Percentiles rank a stretch among this genome's conserved stretches.
phyloP scores from a whole-genome alignment of 2,329 filamentous ascomycete genomes.

The Colletotrichum nymphaeae region DNA sequence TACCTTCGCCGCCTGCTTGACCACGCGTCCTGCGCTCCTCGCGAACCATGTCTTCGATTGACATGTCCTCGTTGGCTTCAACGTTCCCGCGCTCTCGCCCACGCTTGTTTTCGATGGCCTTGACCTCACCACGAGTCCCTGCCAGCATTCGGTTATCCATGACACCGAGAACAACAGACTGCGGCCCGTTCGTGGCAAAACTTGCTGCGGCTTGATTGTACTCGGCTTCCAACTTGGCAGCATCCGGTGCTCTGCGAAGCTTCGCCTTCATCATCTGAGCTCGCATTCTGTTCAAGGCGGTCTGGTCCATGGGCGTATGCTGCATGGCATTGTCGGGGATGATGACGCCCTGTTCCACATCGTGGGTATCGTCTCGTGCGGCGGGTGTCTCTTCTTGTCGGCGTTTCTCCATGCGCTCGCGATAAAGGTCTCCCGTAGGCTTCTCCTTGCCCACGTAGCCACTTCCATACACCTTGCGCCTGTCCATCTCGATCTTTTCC shows the following conservation, averaged over 20 bases:
- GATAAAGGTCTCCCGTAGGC: conserved; percentile 87
- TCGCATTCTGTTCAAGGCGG: conserved; percentile 86
- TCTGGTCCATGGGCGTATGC: conserved; percentile 75
- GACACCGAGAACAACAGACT: conserved; percentile 83
- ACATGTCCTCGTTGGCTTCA: conserved; percentile 95
- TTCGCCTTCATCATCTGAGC: conserved; percentile 98
- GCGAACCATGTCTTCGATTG: conserved; percentile 94
- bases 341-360: conserved; percentile 64
- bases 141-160: conserved; percentile 93
- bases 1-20: conserved; percentile 81
- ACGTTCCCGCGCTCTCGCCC: conserved; percentile 87
- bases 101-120: conserved; percentile 80
- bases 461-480: conserved; percentile 83
- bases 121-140: conserved; percentile 79
- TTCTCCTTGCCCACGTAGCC: conserved; percentile 88
- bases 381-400: conserved; percentile 47
- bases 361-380: conserved; percentile 23
- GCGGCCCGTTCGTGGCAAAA: conserved; percentile 66
- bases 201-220: conserved; percentile 81
- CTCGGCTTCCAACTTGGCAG: conserved; percentile 80
- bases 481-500: conserved; percentile 90
- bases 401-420: conserved; percentile 76
- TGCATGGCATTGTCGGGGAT: conserved; percentile 65
- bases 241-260: conserved; percentile 80
- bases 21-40: conserved; percentile 90